Conservation (phyloP, 805 yeast genomes). For the Blastobotrys terrestris region DNA sequence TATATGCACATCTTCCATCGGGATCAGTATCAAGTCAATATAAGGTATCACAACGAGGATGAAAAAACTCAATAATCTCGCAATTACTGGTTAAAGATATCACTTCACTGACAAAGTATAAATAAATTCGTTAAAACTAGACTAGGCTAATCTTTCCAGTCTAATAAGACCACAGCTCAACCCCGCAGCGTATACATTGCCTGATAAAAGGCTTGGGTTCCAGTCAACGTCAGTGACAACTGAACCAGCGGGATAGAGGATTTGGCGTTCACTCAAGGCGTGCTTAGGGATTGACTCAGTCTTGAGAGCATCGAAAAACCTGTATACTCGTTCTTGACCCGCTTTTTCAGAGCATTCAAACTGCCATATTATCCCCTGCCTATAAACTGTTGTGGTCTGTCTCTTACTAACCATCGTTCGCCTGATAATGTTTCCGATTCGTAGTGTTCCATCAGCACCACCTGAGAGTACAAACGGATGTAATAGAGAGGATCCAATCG, state of each 20-base stretch:
- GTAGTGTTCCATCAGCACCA: slow-evolving; percentile 44
- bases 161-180: slow-evolving; percentile 46
- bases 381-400: slow-evolving; percentile 18
- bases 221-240: slow-evolving; percentile 48
- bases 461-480: slow-evolving; percentile 47
- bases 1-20: too few species aligned
- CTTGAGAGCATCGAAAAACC: slow-evolving; percentile 38
- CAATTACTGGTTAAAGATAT: too few species aligned
- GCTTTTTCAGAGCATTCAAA: slow-evolving; percentile 36
- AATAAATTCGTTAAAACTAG: slow-evolving; percentile 4
- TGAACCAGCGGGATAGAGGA: slow-evolving; percentile 43
- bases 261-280: slow-evolving; percentile 23
- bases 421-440: slow-evolving; percentile 36
- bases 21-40: too few species aligned
- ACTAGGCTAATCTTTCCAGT: slow-evolving; percentile 20
- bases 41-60: too few species aligned
- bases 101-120: neutral
- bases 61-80: too few species aligned
- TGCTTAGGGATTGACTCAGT: slow-evolving; percentile 26
- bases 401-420: slow-evolving; percentile 25
- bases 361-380: slow-evolving; percentile 25
- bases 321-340: slow-evolving; percentile 29
- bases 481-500: slow-evolving; percentile 35
- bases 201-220: slow-evolving; percentile 44
- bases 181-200: slow-evolving; percentile 49